Evolutionary conservation across 75 land plant species (phyloP).

Genomic region (Cryptomeria japonica): DNA sequence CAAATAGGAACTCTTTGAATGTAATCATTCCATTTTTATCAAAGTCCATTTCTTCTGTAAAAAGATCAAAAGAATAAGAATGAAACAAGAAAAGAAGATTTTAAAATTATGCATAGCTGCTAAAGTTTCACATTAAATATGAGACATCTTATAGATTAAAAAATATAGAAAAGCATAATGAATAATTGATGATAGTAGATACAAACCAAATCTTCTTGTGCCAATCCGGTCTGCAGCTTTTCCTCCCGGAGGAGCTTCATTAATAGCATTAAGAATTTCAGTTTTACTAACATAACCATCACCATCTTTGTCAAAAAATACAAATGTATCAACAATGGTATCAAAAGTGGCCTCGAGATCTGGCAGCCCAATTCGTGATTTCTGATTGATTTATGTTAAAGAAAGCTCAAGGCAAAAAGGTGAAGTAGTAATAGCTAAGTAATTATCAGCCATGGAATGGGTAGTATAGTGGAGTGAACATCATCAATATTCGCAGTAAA

Average conservation of each 20-base stretch:
- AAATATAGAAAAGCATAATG: neutral
- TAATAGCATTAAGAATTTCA: conserved; percentile 62
- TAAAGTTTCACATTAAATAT: neutral
- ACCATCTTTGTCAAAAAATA: conserved; percentile 71
- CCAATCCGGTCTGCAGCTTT: conserved; percentile 53
- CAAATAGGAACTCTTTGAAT: conserved; percentile 72
- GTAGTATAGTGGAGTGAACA: neutral
- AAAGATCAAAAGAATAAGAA: neutral
- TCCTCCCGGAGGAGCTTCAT: conserved; percentile 52
- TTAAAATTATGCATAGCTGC: neutral
- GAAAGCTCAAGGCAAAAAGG: neutral
- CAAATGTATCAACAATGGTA: conserved; percentile 63
- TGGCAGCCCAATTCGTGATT: conserved; percentile 57
- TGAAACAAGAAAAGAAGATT: neutral
- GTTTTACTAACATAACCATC: conserved; percentile 78
- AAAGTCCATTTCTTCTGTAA: conserved; percentile 79
- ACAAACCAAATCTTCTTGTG: conserved; percentile 57
- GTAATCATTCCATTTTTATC: conserved; percentile 46
- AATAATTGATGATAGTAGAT: neutral
- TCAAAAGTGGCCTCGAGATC: conserved; percentile 65
- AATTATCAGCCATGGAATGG: neutral
- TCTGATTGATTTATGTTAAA: conserved; percentile 25
- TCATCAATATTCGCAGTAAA: neutral
- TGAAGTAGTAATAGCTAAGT: neutral
- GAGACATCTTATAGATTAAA: neutral